Evolutionary conservation across 2,329 filamentous ascomycete genomes (phyloP).

Genomic region (Cercospora citrullina): DNA sequence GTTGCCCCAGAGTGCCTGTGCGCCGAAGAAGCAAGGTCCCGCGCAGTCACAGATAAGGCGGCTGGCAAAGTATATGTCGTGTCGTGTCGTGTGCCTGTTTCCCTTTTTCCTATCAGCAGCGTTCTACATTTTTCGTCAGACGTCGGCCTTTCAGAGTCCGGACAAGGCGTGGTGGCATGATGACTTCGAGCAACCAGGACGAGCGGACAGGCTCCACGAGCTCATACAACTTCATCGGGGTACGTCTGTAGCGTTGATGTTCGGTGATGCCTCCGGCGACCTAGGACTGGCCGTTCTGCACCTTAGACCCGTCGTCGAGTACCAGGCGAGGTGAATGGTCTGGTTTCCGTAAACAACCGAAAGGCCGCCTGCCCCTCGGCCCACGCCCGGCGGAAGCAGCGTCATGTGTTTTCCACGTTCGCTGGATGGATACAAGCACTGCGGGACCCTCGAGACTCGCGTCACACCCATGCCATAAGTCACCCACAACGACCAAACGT

Average conservation of each 20-base stretch:
- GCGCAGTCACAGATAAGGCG: neutral
- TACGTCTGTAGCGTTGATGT: slow-evolving; percentile 1
- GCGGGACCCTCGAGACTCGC: neutral
- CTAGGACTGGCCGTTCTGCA: neutral
- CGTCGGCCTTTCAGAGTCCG: neutral
- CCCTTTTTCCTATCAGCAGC: neutral
- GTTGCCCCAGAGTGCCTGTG: neutral
- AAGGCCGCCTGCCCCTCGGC: neutral
- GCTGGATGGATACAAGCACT: neutral
- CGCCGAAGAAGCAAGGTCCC: neutral
- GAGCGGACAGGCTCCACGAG: neutral
- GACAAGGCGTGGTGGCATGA: neutral
- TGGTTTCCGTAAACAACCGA: slow-evolving; percentile 1
- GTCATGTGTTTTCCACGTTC: slow-evolving; percentile 5
- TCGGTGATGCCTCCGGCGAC: neutral
- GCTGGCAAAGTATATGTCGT: neutral
- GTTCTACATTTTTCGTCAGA: neutral
- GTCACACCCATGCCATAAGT: neutral
- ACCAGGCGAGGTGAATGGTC: slow-evolving; percentile 1
- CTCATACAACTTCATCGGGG: neutral
- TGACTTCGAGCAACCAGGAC: neutral
- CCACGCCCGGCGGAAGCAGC: neutral
- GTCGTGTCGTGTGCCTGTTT: neutral
- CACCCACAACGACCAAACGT: neutral
- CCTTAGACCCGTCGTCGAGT: neutral